Evolutionary conservation across 139 green algal genomes (phyloP).

Genomic region (Edaphochlamys debaryana): DNA sequence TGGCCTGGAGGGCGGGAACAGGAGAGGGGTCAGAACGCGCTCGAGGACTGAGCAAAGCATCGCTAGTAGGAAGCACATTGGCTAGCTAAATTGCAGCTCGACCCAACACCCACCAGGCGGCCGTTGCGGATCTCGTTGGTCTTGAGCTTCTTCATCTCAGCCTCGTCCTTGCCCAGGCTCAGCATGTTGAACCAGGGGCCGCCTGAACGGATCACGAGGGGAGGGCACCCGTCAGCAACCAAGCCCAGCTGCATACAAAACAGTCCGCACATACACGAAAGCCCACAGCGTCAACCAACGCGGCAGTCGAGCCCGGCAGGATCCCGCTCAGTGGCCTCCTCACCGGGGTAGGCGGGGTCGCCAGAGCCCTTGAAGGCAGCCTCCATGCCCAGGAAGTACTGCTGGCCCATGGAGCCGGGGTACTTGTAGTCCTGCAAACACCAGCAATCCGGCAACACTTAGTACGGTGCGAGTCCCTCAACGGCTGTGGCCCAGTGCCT

Average conservation of each 20-base stretch:
- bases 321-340: too few relatives aligned
- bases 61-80: neutral
- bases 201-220: constrained; percentile 58
- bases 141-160: constrained; percentile 86
- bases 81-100: too few relatives aligned
- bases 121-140: constrained; percentile 98
- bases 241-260: too few relatives aligned
- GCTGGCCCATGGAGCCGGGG: constrained; percentile 91
- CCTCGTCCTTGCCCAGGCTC: constrained; percentile 84
- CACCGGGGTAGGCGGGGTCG: constrained; percentile 70
- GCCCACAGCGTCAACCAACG: too few relatives aligned
- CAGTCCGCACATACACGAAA: too few relatives aligned
- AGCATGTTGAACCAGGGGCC: constrained; percentile 97
- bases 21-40: neutral
- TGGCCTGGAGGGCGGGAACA: constrained; percentile 81
- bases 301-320: too few relatives aligned
- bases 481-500: too few relatives aligned
- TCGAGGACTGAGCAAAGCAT: too few relatives aligned
- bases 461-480: too few relatives aligned
- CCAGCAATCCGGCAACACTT: too few relatives aligned
- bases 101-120: constrained; percentile 55
- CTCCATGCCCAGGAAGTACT: constrained; percentile 98
- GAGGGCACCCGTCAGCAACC: too few relatives aligned
- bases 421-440: constrained; percentile 71
- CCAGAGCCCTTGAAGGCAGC: constrained; percentile 82